phyloP scores from a whole-genome alignment of 768 basidiomycete genomes.

The Boletus sp. region DNA sequence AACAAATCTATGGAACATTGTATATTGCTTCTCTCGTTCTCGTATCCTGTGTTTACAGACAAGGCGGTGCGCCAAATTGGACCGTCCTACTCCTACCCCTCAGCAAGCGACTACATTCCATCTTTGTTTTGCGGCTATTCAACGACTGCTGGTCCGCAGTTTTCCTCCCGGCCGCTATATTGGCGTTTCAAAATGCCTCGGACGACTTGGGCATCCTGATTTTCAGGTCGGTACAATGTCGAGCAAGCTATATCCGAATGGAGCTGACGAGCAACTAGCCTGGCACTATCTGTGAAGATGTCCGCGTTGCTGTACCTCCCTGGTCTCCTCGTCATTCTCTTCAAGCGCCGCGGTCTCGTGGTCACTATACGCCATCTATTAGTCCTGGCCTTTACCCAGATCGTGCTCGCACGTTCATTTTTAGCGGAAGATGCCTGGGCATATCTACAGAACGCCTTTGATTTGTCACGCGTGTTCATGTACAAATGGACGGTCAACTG shows the following conservation, averaged over 20 bases:
- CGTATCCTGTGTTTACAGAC: constrained; percentile 65
- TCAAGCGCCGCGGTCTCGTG: constrained; percentile 65
- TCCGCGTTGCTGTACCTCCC: constrained; percentile 87
- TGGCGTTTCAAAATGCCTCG: constrained; percentile 56
- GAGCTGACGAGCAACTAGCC: constrained; percentile 7
- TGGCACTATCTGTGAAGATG: constrained; percentile 93
- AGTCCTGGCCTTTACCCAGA: constrained; percentile 43
- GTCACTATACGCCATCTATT: constrained; percentile 47
- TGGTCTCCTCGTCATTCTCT: constrained; percentile 76
- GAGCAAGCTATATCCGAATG: not conserved
- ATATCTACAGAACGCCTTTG: constrained; percentile 78
- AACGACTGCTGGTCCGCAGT: constrained; percentile 90
- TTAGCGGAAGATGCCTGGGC: constrained; percentile 52
- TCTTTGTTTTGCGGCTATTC: constrained; percentile 88
- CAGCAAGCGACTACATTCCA: constrained; percentile 93
- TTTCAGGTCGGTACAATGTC: constrained; percentile 58
- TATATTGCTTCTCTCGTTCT: constrained; percentile 67
- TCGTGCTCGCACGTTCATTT: constrained; percentile 68
- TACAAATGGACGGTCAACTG: constrained; percentile 99
- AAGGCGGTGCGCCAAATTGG: constrained; percentile 69
- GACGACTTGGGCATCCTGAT: constrained; percentile 64
- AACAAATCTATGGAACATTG: constrained; percentile 73
- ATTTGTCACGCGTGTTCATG: constrained; percentile 83
- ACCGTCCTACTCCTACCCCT: constrained; percentile 66
- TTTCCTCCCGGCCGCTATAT: constrained; percentile 60